Evolutionary conservation across 2,329 filamentous ascomycete genomes (phyloP).

Genomic region (Bretziella fagacearum): DNA sequence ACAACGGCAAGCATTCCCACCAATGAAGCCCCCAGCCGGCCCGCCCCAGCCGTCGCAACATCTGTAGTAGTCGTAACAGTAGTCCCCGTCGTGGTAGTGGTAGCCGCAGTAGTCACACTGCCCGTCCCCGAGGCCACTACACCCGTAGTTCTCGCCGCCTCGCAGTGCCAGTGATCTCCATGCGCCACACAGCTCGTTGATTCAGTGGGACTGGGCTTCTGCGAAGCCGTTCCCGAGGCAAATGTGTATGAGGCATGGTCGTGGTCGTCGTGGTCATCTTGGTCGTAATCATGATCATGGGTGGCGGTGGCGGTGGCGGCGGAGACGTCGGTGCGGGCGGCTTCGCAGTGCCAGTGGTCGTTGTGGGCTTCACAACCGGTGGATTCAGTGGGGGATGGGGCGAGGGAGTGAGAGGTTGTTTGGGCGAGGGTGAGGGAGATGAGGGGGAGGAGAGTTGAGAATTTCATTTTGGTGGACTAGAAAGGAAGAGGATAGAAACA

Average conservation of each 20-base stretch:
- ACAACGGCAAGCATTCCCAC: neutral
- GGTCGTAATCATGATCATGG: constrained; percentile 14
- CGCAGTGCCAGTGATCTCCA: constrained; percentile 24
- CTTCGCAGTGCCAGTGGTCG: constrained; percentile 22
- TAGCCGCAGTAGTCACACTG: neutral
- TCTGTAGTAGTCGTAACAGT: neutral
- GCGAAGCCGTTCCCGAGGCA: constrained; percentile 15
- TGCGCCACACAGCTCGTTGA: constrained; percentile 23
- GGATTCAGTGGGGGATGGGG: constrained; percentile 21
- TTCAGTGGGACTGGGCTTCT: constrained; percentile 23
- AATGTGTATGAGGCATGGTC: constrained; percentile 6
- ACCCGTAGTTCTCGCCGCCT: constrained; percentile 13
- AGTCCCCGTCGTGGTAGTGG: neutral
- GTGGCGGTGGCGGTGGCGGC: neutral
- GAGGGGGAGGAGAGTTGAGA: constrained; percentile 7
- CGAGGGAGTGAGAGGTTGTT: neutral
- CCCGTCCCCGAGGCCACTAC: neutral
- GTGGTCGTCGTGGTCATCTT: constrained; percentile 12
- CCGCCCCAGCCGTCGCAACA: neutral
- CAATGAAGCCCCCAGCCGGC: neutral
- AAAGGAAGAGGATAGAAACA: neutral
- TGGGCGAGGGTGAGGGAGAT: constrained; percentile 13
- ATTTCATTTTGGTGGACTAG: neutral
- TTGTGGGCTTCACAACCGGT: constrained; percentile 22
- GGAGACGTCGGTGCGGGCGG: neutral